phyloP scores from a whole-genome alignment of 1,284 basidiomycete genomes.

The Ustilago crameri region DNA sequence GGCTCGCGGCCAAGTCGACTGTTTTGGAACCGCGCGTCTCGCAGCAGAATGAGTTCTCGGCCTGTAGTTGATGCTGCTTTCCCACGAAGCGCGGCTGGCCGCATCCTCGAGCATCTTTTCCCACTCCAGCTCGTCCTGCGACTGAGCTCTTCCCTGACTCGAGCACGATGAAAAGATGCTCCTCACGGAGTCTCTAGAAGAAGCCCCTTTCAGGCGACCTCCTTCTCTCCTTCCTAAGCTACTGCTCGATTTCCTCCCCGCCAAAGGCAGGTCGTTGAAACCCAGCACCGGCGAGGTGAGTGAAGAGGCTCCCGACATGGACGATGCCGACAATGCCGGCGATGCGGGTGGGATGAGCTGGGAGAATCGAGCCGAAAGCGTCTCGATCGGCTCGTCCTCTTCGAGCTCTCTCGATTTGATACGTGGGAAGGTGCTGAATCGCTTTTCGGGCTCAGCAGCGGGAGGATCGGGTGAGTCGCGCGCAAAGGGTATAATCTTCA shows the following conservation, averaged over 20 bases:
- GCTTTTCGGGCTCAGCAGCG: conserved; percentile 1
- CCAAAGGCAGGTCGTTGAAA: conserved; percentile 1
- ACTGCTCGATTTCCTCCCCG: conserved; percentile 12
- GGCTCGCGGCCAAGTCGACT: conserved; percentile 32
- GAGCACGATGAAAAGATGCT: conserved; percentile 17
- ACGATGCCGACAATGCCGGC: conserved; percentile 19
- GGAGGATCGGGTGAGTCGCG: conserved; percentile 3
- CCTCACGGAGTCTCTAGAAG: conserved; percentile 15
- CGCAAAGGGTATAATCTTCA: conserved; percentile 45
- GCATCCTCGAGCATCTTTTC: conserved; percentile 29
- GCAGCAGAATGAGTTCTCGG: conserved; percentile 11
- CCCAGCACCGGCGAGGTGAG: conserved; percentile 24
- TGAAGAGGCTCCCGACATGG: conserved; percentile 11
- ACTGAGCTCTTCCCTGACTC: not conserved
- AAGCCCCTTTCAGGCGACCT: not conserved
- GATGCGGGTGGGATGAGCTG: conserved; percentile 8
- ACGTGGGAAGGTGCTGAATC: conserved; percentile 30
- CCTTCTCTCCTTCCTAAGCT: conserved; percentile 3
- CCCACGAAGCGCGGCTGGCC: conserved; percentile 26
- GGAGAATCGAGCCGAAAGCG: conserved; percentile 14
- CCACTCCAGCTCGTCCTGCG: conserved; percentile 22
- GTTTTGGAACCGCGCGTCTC: not conserved
- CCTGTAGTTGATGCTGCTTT: conserved; percentile 37
- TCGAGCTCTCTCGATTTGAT: not conserved
- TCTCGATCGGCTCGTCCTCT: conserved; percentile 14